Conservation (phyloP, 495 filamentous ascomycete species). For the Aspergillus asperescens region DNA sequence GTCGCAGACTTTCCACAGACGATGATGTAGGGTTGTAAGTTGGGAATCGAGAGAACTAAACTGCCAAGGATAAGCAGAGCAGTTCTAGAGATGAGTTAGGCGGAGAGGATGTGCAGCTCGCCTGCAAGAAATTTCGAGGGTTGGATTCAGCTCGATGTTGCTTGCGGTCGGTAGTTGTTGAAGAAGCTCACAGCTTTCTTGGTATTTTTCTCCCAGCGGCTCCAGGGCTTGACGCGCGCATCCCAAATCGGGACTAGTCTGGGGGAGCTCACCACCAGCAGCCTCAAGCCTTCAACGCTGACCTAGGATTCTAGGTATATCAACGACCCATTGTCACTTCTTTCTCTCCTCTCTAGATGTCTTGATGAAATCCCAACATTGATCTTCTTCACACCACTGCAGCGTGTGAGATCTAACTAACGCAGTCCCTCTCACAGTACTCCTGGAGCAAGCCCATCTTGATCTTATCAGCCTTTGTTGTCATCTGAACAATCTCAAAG, state of each 20-base stretch:
- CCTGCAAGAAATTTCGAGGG: neutral
- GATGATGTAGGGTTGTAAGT: constrained; percentile 6
- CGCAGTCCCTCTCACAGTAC: too few species aligned
- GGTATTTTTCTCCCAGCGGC: constrained; percentile 2
- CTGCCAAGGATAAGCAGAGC: neutral
- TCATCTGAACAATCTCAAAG: neutral
- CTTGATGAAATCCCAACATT: neutral
- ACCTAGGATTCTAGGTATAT: neutral
- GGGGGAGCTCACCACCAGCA: constrained; percentile 4
- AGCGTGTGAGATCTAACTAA: neutral
- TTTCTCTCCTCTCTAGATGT: neutral
- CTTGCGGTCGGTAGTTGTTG: neutral
- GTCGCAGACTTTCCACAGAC: constrained; percentile 20
- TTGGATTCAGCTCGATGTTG: neutral
- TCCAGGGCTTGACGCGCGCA: constrained; percentile 4
- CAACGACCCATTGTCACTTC: neutral
- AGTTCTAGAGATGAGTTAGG: neutral
- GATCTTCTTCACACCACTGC: neutral
- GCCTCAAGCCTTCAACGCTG: neutral
- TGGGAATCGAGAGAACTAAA: neutral
- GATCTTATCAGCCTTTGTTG: neutral
- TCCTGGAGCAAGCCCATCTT: neutral
- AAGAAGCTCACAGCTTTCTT: neutral
- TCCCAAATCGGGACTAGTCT: constrained; percentile 10
- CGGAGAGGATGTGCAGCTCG: neutral